Conservation (phyloP, 2,329 filamentous ascomycete species). For the Davidsoniella eucalypti region DNA sequence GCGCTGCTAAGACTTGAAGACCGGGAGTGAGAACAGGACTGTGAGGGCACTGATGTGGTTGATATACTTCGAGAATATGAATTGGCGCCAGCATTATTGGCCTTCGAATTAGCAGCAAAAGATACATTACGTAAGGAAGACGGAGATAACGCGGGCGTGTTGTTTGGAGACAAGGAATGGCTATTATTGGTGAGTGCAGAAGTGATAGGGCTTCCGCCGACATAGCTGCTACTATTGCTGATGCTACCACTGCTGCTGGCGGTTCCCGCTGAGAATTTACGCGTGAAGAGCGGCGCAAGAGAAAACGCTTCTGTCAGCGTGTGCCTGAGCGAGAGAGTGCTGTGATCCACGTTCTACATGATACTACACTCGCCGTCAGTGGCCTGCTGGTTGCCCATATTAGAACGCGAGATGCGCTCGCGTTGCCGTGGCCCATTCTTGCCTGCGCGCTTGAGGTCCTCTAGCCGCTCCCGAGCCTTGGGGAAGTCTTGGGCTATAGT, state of each 20-base stretch:
- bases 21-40: no score
- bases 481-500: slow-evolving; percentile 73
- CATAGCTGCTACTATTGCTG: neutral
- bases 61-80: no score
- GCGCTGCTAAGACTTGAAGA: no score
- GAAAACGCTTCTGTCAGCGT: slow-evolving; percentile 3
- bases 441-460: slow-evolving; percentile 74
- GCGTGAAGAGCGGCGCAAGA: neutral
- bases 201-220: neutral
- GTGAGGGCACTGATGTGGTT: no score
- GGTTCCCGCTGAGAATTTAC: neutral
- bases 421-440: slow-evolving; percentile 55
- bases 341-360: slow-evolving; percentile 13
- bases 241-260: neutral
- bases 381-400: slow-evolving; percentile 49
- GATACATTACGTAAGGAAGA: neutral
- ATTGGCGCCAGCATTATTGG: no score
- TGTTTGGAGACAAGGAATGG: neutral
- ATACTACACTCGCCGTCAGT: slow-evolving; percentile 12
- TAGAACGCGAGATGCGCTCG: slow-evolving; percentile 66
- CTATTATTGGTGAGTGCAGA: neutral
- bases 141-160: neutral
- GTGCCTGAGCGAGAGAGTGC: slow-evolving; percentile 4
- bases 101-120: neutral
- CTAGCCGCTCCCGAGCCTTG: slow-evolving; percentile 80